Evolutionary conservation across 495 filamentous ascomycete species (phyloP), one percentile per base, ranked within the genome.

Genomic region (Neurospora tetrasperma): DNA sequence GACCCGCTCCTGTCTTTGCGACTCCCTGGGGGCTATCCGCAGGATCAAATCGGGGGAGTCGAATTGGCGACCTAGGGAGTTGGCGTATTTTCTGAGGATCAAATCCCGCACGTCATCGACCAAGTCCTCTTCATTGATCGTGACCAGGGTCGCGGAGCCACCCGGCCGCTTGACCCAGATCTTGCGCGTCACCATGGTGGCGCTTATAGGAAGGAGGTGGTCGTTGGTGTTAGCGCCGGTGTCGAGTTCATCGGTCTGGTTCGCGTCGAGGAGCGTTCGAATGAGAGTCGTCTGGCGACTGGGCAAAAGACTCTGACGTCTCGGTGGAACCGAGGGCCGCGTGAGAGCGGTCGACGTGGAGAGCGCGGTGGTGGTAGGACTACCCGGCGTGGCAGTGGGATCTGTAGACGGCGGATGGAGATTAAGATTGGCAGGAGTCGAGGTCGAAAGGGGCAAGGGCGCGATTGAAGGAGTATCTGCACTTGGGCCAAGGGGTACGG

Each of bases 41-140:
- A 98, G 89, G 16, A 89, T 87, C 71, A 98, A 84, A 81, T 99
- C 96, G 27, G 96, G 96, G 18, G 96, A 85, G 83, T 99, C 96
- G 76, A 93, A 98, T 35, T 85, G 91, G 76, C 89, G 89, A 9
- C 95, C 96, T 40, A 99, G 83, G 10, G 94, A 95, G 81, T 99
- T 99, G 70, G 88, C 89, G 80, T 98, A 99, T 83, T 97, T 98
- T 75, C 88, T 89, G 75, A 99, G 84, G 38, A 98, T 94, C 87
- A 94, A 88, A 76, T 98, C 96, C 72, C 94, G 90, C 70, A 97
- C 90, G 83, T 98, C 96, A 78, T 99, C 96, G 23, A 98, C 96
- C 81, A 99, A 80, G 76, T 96, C 93, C 78, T 97, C 93, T 77
- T 95, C 92, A 73, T 88, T 85, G 75, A 96, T 92, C 66, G 91